Evolutionary conservation across 352 stramenopile genomes (phyloP), one percentile per base, ranked within the genome.

Genomic region (Phytophthora foliorum): DNA sequence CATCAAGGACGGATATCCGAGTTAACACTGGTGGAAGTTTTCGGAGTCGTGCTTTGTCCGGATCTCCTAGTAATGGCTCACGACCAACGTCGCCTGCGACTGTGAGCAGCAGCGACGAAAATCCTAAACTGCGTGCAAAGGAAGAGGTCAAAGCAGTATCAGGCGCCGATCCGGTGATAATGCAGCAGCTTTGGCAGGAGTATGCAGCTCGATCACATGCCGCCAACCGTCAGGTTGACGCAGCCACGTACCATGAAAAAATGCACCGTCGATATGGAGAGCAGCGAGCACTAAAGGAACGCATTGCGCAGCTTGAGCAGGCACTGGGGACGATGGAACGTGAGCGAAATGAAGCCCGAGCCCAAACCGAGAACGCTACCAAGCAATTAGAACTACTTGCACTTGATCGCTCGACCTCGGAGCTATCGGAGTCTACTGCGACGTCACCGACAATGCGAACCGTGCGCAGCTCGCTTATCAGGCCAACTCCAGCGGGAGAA

Each of bases 221-320:
- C 53, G 55, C 79, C 4, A 81, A 74, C 72, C 72, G 25, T 2
- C 45, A 53, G 0, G 53, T 91, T 10, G 77, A 91, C 63, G 68
- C 65, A 6, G 63, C 87, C 8, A 54, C 71, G 6, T 92, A 94
- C 44, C 86, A 94, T 11, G 81, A 82, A 27, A 87, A 88, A 57
- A 90, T 93, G 84, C 81, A 94, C 27, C 79, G 65, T 24, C 83
- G 85, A 8, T 92, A 94, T 67, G 85, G 74, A 41, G 84, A 93
- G 31, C 75, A 79, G 29, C 81, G 86, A 34, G 57, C 56, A 0
- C 54, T 94, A 9, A 85, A 85, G 1, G 82, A 91, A 24, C 75
- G 78, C 0, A 75, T 92, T 21, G 60, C 36, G 2, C 57, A 75
- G 16, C 56, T 94, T 0, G 80, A 93, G 60, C 72, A 65, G 32